Percentiles rank a stretch among this genome's conserved stretches.
Evolutionary conservation across 2,329 filamentous ascomycete species (phyloP).

Genomic region (Calycina marina): DNA sequence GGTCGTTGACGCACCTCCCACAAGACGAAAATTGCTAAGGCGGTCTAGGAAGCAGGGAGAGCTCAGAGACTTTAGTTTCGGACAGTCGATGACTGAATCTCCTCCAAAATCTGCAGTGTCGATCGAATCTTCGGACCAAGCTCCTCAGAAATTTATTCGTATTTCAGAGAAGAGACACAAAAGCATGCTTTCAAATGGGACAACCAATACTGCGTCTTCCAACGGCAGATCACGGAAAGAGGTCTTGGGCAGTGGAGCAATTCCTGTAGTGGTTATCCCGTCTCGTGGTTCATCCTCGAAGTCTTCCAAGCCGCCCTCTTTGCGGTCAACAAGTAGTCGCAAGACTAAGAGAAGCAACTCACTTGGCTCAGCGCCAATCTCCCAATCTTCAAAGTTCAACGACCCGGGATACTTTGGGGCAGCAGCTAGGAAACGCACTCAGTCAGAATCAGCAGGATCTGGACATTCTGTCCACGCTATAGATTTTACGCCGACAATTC

Average conservation of each 20-base stretch:
- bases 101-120: constrained; percentile 26
- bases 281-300: constrained; percentile 36
- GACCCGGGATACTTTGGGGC: constrained; percentile 31
- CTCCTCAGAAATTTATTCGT: constrained; percentile 14
- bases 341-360: constrained; percentile 39
- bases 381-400: constrained; percentile 28
- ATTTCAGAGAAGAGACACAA: constrained; percentile 14
- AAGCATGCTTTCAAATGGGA: constrained; percentile 34
- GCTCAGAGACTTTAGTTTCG: constrained; percentile 31
- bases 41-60: constrained; percentile 42
- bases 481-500: constrained; percentile 44
- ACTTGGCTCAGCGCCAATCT: constrained; percentile 31
- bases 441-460: constrained; percentile 21
- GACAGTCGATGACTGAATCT: constrained; percentile 25
- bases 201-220: constrained; percentile 31
- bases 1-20: constrained; percentile 35
- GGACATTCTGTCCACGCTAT: constrained; percentile 32
- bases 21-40: constrained; percentile 38
- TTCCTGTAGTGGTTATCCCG: constrained; percentile 49
- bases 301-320: constrained; percentile 35
- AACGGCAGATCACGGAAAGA: constrained; percentile 42
- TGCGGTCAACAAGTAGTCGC: constrained; percentile 48
- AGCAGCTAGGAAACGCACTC: constrained; percentile 12
- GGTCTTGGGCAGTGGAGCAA: constrained; percentile 42
- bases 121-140: constrained; percentile 12